Evolutionary conservation across 257 asterid genomes (phyloP).

Genomic region (Coffea canephora): DNA sequence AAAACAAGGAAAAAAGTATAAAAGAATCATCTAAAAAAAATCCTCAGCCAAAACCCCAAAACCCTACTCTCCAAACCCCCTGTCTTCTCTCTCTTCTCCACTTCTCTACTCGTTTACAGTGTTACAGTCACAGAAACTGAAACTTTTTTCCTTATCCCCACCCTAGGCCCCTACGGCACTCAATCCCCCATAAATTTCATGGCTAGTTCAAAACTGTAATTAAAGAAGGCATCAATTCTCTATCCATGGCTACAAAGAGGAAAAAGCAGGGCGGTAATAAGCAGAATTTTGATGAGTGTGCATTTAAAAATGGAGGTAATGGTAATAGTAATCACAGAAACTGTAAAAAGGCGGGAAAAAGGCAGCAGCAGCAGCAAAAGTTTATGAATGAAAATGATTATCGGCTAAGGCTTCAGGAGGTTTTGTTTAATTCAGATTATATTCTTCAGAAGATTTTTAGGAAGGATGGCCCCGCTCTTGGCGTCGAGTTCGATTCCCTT

Average conservation of each 20-base stretch:
- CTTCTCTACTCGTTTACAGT: constrained; percentile 23
- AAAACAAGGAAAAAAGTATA: neutral
- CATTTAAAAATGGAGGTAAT: constrained; percentile 25
- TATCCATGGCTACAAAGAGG: constrained; percentile 43
- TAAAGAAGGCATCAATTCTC: neutral
- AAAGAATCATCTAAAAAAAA: constrained; percentile 6
- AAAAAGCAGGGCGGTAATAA: constrained; percentile 24
- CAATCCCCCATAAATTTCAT: constrained; percentile 12
- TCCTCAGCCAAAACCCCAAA: constrained; percentile 34
- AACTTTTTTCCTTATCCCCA: neutral
- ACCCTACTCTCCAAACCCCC: constrained; percentile 71
- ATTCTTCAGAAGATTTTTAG: constrained; percentile 67
- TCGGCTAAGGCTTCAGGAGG: constrained; percentile 69
- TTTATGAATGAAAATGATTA: constrained; percentile 61
- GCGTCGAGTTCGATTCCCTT: constrained; percentile 63
- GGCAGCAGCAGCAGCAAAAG: constrained; percentile 38
- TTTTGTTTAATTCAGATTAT: constrained; percentile 56
- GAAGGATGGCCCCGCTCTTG: constrained; percentile 89
- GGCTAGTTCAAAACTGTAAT: constrained; percentile 25
- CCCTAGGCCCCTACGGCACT: neutral
- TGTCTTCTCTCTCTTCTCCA: constrained; percentile 15
- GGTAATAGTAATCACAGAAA: constrained; percentile 22
- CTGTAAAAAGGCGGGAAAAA: constrained; percentile 20
- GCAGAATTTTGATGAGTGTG: constrained; percentile 17
- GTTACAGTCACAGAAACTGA: constrained; percentile 15